Evolutionary conservation across 2,329 filamentous ascomycete genomes (phyloP).

Genomic region (Davidsoniella neocaledoniae): DNA sequence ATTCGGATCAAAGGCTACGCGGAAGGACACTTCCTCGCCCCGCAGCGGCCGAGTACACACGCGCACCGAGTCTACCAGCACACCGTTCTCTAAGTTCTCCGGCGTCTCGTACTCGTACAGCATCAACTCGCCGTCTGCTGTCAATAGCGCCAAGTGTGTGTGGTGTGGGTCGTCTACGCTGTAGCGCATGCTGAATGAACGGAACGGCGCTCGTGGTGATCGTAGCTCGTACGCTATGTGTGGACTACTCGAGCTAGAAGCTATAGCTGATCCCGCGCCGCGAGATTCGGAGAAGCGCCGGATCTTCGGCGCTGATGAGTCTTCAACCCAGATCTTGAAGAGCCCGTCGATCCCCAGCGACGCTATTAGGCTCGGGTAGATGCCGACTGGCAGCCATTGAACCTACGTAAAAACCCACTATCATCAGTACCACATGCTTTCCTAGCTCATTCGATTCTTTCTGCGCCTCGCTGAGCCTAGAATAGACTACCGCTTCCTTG

Average conservation of each 20-base stretch:
- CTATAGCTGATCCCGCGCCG: slow-evolving; percentile 12
- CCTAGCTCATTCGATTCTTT: too few relatives aligned
- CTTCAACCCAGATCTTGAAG: slow-evolving; percentile 86
- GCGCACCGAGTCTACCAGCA: slow-evolving; percentile 33
- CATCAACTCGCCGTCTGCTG: slow-evolving; percentile 62
- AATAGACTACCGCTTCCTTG: background rate
- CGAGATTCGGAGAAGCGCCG: slow-evolving; percentile 56
- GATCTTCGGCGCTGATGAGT: slow-evolving; percentile 63
- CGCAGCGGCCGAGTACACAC: slow-evolving; percentile 43
- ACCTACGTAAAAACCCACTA: slow-evolving; percentile 33
- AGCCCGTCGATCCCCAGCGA: slow-evolving; percentile 75
- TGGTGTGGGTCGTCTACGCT: slow-evolving; percentile 57
- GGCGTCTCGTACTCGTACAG: slow-evolving; percentile 76
- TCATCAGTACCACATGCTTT: background rate
- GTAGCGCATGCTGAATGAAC: slow-evolving; percentile 70
- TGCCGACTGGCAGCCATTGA: slow-evolving; percentile 82
- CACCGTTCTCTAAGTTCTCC: slow-evolving; percentile 66
- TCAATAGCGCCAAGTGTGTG: slow-evolving; percentile 72
- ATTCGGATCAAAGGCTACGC: slow-evolving; percentile 77
- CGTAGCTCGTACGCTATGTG: slow-evolving; percentile 37
- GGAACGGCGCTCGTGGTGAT: slow-evolving; percentile 45
- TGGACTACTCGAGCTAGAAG: slow-evolving; percentile 18
- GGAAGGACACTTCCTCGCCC: slow-evolving; percentile 76
- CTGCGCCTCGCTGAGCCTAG: background rate
- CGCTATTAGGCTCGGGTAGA: slow-evolving; percentile 70